Evolutionary conservation across 2,329 filamentous ascomycete species (phyloP), one percentile per base, ranked within the genome.

Genomic region (Pseudogymnoascus sp.): DNA sequence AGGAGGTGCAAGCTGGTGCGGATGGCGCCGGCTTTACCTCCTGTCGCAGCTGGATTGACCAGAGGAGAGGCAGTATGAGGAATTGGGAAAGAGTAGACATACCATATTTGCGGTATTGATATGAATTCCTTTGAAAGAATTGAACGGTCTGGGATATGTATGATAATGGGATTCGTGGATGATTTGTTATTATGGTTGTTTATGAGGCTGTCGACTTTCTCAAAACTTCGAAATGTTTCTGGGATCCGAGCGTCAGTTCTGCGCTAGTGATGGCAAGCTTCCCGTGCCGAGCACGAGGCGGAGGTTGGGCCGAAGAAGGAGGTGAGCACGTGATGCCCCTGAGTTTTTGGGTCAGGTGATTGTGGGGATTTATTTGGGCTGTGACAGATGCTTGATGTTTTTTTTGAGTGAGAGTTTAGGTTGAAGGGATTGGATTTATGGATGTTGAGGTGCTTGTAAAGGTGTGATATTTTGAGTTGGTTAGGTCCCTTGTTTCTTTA

Each of bases 221-320:
- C 58, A 47, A 44, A 47, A 33, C 58, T 47, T 41, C 58, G 35
- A 47, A 60, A 60, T 41, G 36, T 60, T 60, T 47, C 58, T 41
- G 58, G 39, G 57, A 59, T 17, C 57, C 57, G 17, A 39, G 36
- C 57, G 57, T 37, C 36, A 31, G 10, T 39, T 39, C 36, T 29
- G 57, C 33, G 57, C 57, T 54, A 54, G 44, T 54, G 44, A 33
- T 24, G 44, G 44, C 17, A 17, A 50, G 26, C 40, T 50, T 50
- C 44, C 17, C 17, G 17, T 17, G 17, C 44, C 44, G 44, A 50
- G 44, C 26, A 15, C 0, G 7, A 15, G 4, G n/a, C 13, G 44
- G 44, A 47, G 41, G n/a, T 54, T 54, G 26, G 26, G 44, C 44
- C 44, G 17, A 17, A 17, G 17, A 17, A 17, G 17, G 44, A 54